phyloP scores from a whole-genome alignment of 148 eudicot species.

The Rhododendron mucronatum region DNA sequence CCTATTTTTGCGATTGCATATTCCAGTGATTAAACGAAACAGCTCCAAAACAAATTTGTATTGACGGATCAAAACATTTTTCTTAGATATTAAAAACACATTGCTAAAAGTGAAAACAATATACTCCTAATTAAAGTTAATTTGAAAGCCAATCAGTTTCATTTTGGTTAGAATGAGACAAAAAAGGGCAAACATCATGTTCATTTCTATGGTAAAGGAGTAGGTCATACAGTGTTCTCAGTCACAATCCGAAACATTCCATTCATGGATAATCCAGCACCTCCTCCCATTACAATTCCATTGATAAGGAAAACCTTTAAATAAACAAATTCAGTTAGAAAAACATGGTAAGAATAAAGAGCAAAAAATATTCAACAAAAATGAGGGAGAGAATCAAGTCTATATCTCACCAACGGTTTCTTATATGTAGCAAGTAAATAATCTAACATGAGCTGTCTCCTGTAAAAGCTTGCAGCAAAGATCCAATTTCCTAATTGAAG shows the following conservation, averaged over 20 bases:
- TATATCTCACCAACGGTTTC: constrained; percentile 23
- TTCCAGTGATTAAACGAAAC: not conserved
- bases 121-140: not conserved
- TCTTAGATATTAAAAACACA: not conserved
- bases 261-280: constrained; percentile 27
- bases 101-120: not conserved
- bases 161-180: not conserved
- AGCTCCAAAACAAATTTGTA: not conserved
- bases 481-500: constrained; percentile 29
- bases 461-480: constrained; percentile 20
- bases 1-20: not conserved
- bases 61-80: not conserved
- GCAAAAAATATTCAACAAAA: not conserved
- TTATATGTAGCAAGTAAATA: constrained; percentile 24
- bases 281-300: constrained; percentile 31
- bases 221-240: constrained; percentile 13
- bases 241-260: constrained; percentile 23
- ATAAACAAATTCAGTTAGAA: not conserved
- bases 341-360: not conserved
- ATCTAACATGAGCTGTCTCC: constrained; percentile 26
- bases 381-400: not conserved
- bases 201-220: not conserved
- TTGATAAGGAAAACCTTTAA: constrained; percentile 14
- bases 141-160: not conserved
- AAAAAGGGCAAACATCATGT: not conserved